phyloP scores from a whole-genome alignment of 1,139 yeast species.

The Cylindricascospora bacillispora region DNA sequence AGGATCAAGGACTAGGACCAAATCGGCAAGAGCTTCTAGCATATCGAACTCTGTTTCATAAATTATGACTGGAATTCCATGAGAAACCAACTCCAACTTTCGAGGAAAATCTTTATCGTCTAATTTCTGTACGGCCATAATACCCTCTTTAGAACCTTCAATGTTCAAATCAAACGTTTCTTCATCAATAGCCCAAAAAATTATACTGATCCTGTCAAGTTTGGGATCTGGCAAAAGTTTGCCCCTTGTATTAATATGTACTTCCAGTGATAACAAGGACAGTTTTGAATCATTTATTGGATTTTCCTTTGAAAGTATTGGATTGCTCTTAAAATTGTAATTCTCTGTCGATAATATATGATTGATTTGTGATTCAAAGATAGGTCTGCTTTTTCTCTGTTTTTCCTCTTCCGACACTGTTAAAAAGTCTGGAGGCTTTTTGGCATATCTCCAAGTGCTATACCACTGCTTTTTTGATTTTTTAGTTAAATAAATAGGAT shows the following conservation, averaged over 20 bases:
- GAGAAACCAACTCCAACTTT: conserved; percentile 10
- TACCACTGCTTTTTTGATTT: conserved; percentile 4
- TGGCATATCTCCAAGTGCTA: conserved; percentile 28
- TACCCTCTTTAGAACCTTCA: conserved; percentile 26
- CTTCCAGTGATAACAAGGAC: conserved; percentile 49
- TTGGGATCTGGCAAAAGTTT: conserved; percentile 53
- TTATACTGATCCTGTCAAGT: conserved; percentile 41
- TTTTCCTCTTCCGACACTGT: conserved; percentile 26
- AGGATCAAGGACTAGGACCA: conserved; percentile 65
- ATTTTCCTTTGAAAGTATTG: no score
- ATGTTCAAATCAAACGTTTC: conserved; percentile 28
- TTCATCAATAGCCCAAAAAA: conserved; percentile 53
- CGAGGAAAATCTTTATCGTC: conserved; percentile 2
- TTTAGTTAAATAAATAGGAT: conserved; percentile 7
- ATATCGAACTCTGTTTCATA: conserved; percentile 43
- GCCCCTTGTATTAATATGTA: conserved; percentile 46
- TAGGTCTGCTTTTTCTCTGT: neutral
- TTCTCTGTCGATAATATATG: neutral
- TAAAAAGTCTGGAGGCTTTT: conserved; percentile 30
- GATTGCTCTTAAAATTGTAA: neutral
- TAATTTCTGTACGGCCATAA: conserved; percentile 20
- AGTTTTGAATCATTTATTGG: conserved; percentile 27
- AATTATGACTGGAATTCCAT: conserved; percentile 14
- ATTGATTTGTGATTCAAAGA: conserved; percentile 1
- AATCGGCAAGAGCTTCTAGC: conserved; percentile 39